Conservation (phyloP, 805 yeast species). For the Ogataea allantospora region DNA sequence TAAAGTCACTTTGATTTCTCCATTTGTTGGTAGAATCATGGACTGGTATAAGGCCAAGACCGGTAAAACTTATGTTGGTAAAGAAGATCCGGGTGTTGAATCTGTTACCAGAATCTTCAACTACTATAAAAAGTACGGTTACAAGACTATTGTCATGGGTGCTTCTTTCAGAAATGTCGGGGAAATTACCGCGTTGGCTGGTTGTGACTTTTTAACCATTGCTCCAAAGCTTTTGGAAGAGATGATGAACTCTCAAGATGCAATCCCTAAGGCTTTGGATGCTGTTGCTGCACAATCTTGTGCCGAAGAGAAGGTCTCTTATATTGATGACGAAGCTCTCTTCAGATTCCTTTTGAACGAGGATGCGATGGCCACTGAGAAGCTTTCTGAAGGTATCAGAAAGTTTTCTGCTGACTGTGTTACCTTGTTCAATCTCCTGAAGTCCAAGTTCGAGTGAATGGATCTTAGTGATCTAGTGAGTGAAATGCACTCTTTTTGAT, state of each 20-base stretch:
- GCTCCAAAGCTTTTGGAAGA: conserved; percentile 91
- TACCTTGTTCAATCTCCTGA: conserved; percentile 66
- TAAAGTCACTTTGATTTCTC: conserved; percentile 90
- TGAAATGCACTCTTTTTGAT: no score
- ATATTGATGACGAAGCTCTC: conserved; percentile 77
- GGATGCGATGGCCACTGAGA: conserved; percentile 98
- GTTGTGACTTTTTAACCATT: conserved; percentile 94
- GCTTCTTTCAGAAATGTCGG: conserved; percentile 98
- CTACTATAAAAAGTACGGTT: conserved; percentile 96
- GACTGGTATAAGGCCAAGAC: conserved; percentile 97
- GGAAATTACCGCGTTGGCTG: conserved; percentile 95
- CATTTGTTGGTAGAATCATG: conserved; percentile 97
- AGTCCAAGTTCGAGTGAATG: conserved; percentile 15
- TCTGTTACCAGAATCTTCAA: conserved; percentile 88
- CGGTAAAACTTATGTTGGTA: conserved; percentile 79
- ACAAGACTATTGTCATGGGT: conserved; percentile 99
- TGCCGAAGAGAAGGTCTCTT: conserved; percentile 69
- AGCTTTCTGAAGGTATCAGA: conserved; percentile 97
- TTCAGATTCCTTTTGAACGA: conserved; percentile 92
- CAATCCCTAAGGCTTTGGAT: conserved; percentile 80
- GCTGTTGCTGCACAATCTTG: conserved; percentile 57
- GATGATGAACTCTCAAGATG: conserved; percentile 71
- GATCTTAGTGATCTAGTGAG: no score
- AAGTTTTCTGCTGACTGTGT: conserved; percentile 90
- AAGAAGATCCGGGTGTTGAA: conserved; percentile 91